Evolutionary conservation across 75 land plant species (phyloP), one percentile per base, ranked within the genome.

Genomic region (Picea sitchensis): DNA sequence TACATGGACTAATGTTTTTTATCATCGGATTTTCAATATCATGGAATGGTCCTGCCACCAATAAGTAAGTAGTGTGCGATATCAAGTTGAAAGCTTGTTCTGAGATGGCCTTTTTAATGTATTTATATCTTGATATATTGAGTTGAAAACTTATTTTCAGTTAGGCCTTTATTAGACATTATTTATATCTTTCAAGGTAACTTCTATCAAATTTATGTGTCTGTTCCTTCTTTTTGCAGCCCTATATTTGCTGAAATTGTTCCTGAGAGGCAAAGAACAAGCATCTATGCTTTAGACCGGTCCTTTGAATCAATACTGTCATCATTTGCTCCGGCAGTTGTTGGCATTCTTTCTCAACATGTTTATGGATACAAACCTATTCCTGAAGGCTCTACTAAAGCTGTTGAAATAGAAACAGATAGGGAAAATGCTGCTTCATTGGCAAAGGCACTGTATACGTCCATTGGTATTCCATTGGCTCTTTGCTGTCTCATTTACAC

Each of bases 171-270:
- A 4, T 41, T 41, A 41, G 44, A 41, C 44, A 41, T 41, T 41
- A 41, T 41, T 41, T 41, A 41, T 41, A 41, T 41, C 44, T 41
- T 41, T 4, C 44, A 2, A 5, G 6, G 34, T 69, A 38, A 69
- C 5, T 69, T 18, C 2, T 41, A 56, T 80, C 31, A 59, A 44
- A 58, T 38, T 7, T 68, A 58, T 77, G 44, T 81, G 17, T 51
- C 21, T n/a, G 18, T 11, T 81, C 26, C 30, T 47, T 26, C 38
- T 13, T 41, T 51, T 38, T 78, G 82, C 95, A 94, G 95, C 76
- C 96, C 96, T 14, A 94, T 94, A 73, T 94, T 94, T 89, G 96
- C 96, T 73, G 94, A 92, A 59, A 90, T 92, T 76, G 94, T 92
- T 17, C 94, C 94, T 14, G 90, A 83, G 81, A 88, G 82, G 69